Percentiles rank a stretch among this genome's conserved stretches.
Conservation (phyloP, 1,284 basidiomycete species). For the Ceratobasidium sp. region DNA sequence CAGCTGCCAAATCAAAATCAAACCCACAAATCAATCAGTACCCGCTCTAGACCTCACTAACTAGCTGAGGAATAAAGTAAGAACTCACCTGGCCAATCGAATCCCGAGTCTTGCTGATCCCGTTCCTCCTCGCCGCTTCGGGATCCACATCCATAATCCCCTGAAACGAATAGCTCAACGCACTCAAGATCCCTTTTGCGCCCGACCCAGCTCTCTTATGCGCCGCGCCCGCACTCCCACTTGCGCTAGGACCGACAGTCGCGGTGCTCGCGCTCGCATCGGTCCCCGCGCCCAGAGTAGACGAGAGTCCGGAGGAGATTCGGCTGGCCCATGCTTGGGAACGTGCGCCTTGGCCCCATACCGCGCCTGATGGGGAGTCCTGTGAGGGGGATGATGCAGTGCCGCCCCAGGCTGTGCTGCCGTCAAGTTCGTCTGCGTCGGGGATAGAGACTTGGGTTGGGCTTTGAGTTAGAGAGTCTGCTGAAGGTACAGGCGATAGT, state of each 20-base stretch:
- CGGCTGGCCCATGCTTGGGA: slow-evolving; percentile 36
- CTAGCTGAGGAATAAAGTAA: slow-evolving; percentile 19
- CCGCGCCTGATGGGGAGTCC: not conserved
- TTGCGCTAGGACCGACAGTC: slow-evolving; percentile 14
- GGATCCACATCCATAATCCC: slow-evolving; percentile 99
- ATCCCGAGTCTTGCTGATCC: slow-evolving; percentile 94
- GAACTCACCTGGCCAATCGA: slow-evolving; percentile 85
- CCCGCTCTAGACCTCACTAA: too few relatives aligned
- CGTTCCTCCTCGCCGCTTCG: slow-evolving; percentile 91
- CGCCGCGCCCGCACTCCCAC: slow-evolving; percentile 55
- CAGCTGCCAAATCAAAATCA: slow-evolving; percentile 63
- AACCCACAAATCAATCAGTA: too few relatives aligned
- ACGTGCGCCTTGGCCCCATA: slow-evolving; percentile 34
- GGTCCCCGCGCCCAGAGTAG: slow-evolving; percentile 43
- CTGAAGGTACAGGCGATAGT: slow-evolving; percentile 19
- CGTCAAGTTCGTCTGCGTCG: slow-evolving; percentile 26
- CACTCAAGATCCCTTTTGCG: slow-evolving; percentile 89
- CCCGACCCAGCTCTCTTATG: slow-evolving; percentile 56
- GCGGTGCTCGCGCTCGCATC: slow-evolving; percentile 38
- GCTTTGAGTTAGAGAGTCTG: slow-evolving; percentile 32
- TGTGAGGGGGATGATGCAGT: too few relatives aligned
- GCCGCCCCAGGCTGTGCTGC: slow-evolving; percentile 16
- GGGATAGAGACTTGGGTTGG: slow-evolving; percentile 35
- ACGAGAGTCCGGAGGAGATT: slow-evolving; percentile 12
- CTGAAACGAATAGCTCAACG: slow-evolving; percentile 93